phyloP scores from a whole-genome alignment of 2,329 filamentous ascomycete species.

The Tolypocladium paradoxum region DNA sequence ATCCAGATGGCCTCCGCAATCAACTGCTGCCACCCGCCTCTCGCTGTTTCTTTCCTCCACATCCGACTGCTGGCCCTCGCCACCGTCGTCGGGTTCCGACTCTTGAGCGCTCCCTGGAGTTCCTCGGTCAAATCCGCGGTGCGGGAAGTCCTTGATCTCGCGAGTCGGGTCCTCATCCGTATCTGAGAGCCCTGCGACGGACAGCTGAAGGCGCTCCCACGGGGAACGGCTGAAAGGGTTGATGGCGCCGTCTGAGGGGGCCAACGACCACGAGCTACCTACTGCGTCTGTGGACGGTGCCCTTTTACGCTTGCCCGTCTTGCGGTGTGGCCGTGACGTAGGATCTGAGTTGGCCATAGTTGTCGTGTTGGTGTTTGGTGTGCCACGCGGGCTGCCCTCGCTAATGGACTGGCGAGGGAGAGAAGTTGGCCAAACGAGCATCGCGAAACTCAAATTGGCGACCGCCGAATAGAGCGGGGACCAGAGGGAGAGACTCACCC shows the following conservation, averaged over 20 bases:
- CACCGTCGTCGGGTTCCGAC: neutral
- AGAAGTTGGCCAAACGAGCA: neutral
- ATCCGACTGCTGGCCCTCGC: neutral
- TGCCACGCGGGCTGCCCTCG: neutral
- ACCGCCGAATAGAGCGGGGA: too few species aligned
- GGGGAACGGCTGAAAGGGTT: slow-evolving; percentile 47
- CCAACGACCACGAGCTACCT: slow-evolving; percentile 4
- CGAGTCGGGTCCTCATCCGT: slow-evolving; percentile 32
- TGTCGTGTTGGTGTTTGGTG: neutral
- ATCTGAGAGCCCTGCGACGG: slow-evolving; percentile 39
- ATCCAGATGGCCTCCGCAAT: slow-evolving; percentile 41
- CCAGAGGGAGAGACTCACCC: neutral
- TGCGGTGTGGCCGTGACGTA: neutral
- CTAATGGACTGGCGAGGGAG: neutral
- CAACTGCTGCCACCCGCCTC: neutral
- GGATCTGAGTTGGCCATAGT: neutral
- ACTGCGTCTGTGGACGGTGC: neutral
- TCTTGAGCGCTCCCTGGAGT: neutral
- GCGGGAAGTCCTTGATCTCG: slow-evolving; percentile 36
- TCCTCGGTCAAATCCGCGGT: slow-evolving; percentile 22
- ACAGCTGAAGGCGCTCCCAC: slow-evolving; percentile 39
- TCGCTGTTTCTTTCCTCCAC: slow-evolving; percentile 37
- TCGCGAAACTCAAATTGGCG: neutral
- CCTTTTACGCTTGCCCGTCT: slow-evolving; percentile 1
- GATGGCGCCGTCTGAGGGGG: slow-evolving; percentile 25